These are phyloP conservation scores for Cryptosporidium xiaoi DNA, from an alignment of 169 alveolate species.

Conservation along the genomic window DNA sequence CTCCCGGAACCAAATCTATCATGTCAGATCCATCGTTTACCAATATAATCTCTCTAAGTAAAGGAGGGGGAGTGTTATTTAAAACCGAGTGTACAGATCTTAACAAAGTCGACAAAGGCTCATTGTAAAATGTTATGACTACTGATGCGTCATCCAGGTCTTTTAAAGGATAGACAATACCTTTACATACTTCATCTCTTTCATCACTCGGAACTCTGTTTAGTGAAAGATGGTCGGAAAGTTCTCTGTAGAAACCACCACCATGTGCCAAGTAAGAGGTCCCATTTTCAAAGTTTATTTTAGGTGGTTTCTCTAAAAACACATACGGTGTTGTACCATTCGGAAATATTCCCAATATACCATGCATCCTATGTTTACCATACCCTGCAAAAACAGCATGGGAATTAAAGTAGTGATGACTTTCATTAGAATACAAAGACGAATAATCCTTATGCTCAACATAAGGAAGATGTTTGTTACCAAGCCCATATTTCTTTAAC, in stretches of 20 bases:
- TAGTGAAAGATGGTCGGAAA: constrained; percentile 45
- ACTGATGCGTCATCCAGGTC: constrained; percentile 74
- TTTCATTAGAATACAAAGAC: constrained; percentile 5
- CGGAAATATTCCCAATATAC: constrained; percentile 69
- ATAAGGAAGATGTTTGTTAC: constrained; percentile 51
- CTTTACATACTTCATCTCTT: constrained; percentile 38
- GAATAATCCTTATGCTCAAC: constrained; percentile 49
- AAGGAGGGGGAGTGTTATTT: constrained; percentile 78
- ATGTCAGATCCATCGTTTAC: constrained; percentile 76
- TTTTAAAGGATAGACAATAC: constrained; percentile 25
- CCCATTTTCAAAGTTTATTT: constrained; percentile 14
- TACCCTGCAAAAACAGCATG: constrained; percentile 67
- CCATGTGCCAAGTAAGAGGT: constrained; percentile 7
- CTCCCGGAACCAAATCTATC: constrained; percentile 74
- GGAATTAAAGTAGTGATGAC: constrained; percentile 36
- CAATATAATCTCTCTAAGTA: constrained; percentile 77
- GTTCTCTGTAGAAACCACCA: constrained; percentile 61
- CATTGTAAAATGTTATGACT: constrained; percentile 76
- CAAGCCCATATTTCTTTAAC: constrained; percentile 39
- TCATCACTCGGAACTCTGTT: constrained; percentile 55
- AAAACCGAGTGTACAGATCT: constrained; percentile 78
- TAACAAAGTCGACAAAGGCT: constrained; percentile 73
- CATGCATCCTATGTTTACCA: constrained; percentile 25
- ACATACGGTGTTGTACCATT: constrained; percentile 69
- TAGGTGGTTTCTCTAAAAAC: constrained; percentile 11